Base-by-base conservation (phyloP, 129 eudicot genomes). In the Lonicera japonica region DNA sequence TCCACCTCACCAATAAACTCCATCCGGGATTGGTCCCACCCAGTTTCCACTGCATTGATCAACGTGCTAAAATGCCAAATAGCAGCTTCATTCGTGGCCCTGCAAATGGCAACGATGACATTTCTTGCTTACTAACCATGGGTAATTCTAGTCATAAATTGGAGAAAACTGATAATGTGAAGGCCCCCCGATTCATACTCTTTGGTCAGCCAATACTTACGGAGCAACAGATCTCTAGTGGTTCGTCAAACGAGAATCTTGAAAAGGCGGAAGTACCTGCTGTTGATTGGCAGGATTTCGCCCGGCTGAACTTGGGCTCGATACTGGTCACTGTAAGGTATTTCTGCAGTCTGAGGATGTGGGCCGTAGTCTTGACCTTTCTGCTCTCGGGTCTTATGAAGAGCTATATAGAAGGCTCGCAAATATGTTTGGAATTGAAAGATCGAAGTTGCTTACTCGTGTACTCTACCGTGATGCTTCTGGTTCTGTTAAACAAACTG, bases 151-250 rank as follows among this genome's bases (percentile, higher is more conserved):
- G 70, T 57, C 76, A 75, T 56, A 75, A 56, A 20, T 46, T 52
- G 64, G 81, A 73, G 61, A 79, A 70, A 52, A 56, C 52, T 16
- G 61, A 70, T 54, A 69, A 54, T 50, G 50, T 40, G 10, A 79
- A 77, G 65, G 60, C 76, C 41, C 88, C 97, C 36, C 41, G 50
- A 68, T 85, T 89, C 54, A 41, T 86, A 54, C 91, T 89, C 58
- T 89, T 89, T 66, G 97, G 97, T 46, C 89, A 86, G 72, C 86
- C 84, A 40, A 89, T 89, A 64, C 88, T 77, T 23, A 80, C 88
- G 6, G 90, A 82, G 75, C 88, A 89, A 75, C 95, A 86, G 73
- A 77, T 83, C 56, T 70, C 86, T 54, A 41, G 61, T 47, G 79
- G 59, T 54, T 56, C 77, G n/a, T 66, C 73, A 9, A 64, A 69